A percentile compares a stretch with the other conserved stretches of the same genome.
phyloP scores from a whole-genome alignment of 495 filamentous ascomycete genomes.

The Cercophora sp. region DNA sequence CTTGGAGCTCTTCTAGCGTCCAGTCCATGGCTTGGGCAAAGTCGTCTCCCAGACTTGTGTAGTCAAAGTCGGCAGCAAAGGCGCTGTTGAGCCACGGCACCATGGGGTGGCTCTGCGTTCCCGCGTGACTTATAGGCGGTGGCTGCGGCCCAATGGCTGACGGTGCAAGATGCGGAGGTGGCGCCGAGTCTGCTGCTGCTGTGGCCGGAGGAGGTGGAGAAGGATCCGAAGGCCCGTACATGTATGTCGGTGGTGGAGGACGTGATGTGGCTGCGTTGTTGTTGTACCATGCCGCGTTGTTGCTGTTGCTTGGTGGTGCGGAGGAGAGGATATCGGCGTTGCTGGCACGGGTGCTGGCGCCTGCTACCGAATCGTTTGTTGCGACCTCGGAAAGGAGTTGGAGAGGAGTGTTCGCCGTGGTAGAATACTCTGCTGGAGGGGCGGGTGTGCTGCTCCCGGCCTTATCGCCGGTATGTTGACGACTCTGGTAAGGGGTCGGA shows the following conservation, averaged over 20 bases:
- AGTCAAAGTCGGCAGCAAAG: conserved; percentile 36
- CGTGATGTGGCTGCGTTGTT: background rate
- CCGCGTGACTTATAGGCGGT: too few species aligned
- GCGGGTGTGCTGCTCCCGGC: conserved; percentile 22
- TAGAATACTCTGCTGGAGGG: conserved; percentile 16
- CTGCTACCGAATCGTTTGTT: conserved; percentile 53
- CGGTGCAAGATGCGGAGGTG: background rate
- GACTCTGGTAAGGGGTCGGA: conserved; percentile 6
- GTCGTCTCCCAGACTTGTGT: conserved; percentile 35
- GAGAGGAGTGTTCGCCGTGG: conserved; percentile 50
- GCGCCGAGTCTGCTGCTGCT: background rate
- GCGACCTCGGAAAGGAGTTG: conserved; percentile 68
- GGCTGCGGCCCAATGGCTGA: background rate
- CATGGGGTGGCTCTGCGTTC: too few species aligned
- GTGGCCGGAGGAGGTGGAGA: conserved; percentile 1
- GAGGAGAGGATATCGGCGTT: conserved; percentile 10
- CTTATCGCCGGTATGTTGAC: background rate
- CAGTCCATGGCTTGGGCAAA: conserved; percentile 51
- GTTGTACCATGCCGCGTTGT: conserved; percentile 3
- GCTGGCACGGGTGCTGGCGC: conserved; percentile 13
- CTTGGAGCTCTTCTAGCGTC: conserved; percentile 40
- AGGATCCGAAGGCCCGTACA: background rate
- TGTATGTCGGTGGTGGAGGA: background rate
- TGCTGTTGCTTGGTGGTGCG: background rate
- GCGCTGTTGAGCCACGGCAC: conserved; percentile 31